Conservation (phyloP, 805 yeast genomes). For the Candida suzukii region DNA sequence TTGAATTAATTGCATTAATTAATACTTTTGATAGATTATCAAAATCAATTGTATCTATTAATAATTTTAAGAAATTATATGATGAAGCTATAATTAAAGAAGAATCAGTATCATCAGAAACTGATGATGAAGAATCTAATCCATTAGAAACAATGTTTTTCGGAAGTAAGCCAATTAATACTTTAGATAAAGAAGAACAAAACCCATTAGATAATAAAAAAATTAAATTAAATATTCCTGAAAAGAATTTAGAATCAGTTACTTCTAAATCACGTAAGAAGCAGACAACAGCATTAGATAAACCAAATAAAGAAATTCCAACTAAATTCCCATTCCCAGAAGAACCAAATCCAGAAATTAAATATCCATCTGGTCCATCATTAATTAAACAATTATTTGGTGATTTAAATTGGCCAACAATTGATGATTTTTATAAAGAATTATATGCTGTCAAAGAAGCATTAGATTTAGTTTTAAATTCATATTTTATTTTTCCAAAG, state of each 20-base stretch:
- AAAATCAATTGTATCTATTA: constrained; percentile 71
- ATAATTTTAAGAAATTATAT: constrained; percentile 58
- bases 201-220: not conserved
- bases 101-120: constrained; percentile 7
- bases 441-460: constrained; percentile 50
- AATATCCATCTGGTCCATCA: not conserved
- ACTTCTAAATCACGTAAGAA: not conserved
- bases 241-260: too few relatives aligned
- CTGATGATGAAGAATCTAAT: not conserved
- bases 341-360: not conserved
- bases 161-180: too few relatives aligned
- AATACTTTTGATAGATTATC: constrained; percentile 92
- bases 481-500: constrained; percentile 68
- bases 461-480: constrained; percentile 50
- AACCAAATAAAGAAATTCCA: not conserved
- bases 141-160: too few relatives aligned
- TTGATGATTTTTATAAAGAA: constrained; percentile 45
- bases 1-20: constrained; percentile 83
- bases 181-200: too few relatives aligned
- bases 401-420: constrained; percentile 8
- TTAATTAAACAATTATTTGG: not conserved
- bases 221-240: too few relatives aligned
- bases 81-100: constrained; percentile 22
- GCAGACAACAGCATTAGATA: not conserved
- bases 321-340: not conserved